Evolutionary conservation across 2,329 filamentous ascomycete species (phyloP), one percentile per base, ranked within the genome.

Genomic region (Elsinoe necatrix): DNA sequence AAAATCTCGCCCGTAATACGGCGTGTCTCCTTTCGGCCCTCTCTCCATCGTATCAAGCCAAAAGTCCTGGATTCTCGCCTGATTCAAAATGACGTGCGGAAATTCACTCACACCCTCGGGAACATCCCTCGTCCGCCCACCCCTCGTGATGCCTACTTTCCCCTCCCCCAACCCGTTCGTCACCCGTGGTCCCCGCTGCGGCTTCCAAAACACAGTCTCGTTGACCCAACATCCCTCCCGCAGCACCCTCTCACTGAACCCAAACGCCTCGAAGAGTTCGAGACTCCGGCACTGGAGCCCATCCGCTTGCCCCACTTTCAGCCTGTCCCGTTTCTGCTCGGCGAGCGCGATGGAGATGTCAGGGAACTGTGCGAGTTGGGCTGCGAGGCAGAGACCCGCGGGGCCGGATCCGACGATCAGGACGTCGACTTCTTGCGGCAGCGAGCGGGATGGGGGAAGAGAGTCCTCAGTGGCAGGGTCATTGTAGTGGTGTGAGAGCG

Each of bases 211-310:
- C 4, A 73, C 73, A 57, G 84, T 81, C 72, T 85, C 84, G 14
- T 85, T 74, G 72, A 86, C 80, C 65, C 83, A 82, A 65, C 85
- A 86, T 9, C 80, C 77, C 62, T 87, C 84, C 35, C 80, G 80
- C 79, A 78, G 83, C 2, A 75, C 77, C 1, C 77, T 71, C 59
- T 86, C 77, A 1, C 73, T 80, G 51, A 87, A 78, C 0, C 79
- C 83, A 60, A 87, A 84, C 57, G 77, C 81, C 62, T 87, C 71
- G 55, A 73, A 72, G 14, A 73, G 72, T 59, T 73, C 71, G 20
- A 72, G 60, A 54, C 66, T 72, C 29, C 71, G 68, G 37, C 67
- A 64, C 60, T 73, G 70, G n/a, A 73, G 60, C 2, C 71, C 71
- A 18, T 61, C 60, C 1, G 72, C 72, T 57, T 73, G 72, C 61